These are phyloP conservation scores for Colletotrichum theobromicola DNA, from an alignment of 2,329 filamentous ascomycete genomes.

Conservation along the genomic window DNA sequence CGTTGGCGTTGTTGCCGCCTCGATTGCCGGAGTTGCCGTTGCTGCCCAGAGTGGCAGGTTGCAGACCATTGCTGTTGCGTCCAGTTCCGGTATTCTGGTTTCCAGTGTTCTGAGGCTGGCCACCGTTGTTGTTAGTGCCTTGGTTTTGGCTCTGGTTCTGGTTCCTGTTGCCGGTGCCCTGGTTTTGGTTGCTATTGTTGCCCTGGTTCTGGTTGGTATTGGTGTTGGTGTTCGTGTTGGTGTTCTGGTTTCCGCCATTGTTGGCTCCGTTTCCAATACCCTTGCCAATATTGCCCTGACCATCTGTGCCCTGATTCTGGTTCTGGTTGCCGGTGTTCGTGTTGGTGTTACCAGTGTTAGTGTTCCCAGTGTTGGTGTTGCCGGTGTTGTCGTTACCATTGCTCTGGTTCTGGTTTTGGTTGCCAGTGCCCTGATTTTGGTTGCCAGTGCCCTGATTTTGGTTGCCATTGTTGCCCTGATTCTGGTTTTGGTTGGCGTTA, in stretches of 20 bases:
- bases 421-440: background rate
- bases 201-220: background rate
- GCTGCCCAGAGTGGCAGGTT: background rate
- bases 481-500: background rate
- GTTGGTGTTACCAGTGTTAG: background rate
- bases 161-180: background rate
- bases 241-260: background rate
- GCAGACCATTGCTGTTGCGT: background rate
- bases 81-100: background rate
- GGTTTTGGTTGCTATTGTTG: background rate
- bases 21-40: background rate
- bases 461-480: background rate
- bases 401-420: background rate
- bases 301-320: background rate
- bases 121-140: background rate
- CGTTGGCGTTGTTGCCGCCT: background rate
- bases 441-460: background rate
- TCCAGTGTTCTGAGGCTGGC: background rate
- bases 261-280: background rate
- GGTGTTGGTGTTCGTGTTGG: background rate
- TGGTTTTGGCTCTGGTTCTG: background rate
- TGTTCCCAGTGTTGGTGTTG: background rate
- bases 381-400: background rate
- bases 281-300: background rate
- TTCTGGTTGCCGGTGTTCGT: background rate